Evolutionary conservation across 2,329 filamentous ascomycete genomes (phyloP).

Genomic region (Penicillium thymicola): DNA sequence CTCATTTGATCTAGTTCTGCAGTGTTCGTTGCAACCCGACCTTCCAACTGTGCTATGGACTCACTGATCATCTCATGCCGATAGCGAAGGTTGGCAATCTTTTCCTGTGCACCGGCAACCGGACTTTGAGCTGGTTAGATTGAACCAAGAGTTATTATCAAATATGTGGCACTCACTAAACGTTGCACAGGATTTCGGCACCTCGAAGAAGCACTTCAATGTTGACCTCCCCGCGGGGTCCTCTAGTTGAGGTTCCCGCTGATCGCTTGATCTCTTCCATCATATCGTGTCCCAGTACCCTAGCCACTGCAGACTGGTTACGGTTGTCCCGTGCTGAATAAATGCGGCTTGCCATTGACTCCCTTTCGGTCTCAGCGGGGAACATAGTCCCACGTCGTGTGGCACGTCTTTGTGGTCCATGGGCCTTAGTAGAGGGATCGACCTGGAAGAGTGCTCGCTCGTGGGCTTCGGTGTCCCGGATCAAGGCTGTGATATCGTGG

Average conservation of each 20-base stretch:
- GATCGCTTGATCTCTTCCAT: constrained; percentile 71
- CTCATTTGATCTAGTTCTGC: constrained; percentile 72
- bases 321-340: constrained; percentile 56
- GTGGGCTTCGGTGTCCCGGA: constrained; percentile 91
- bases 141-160: constrained; percentile 1
- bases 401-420: constrained; percentile 47
- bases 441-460: constrained; percentile 94
- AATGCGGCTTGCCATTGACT: constrained; percentile 47
- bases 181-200: constrained; percentile 83
- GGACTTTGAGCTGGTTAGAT: constrained; percentile 49
- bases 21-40: constrained; percentile 71
- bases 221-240: constrained; percentile 68
- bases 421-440: constrained; percentile 60
- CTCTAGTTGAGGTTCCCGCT: constrained; percentile 53
- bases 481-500: constrained; percentile 89
- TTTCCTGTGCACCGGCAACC: constrained; percentile 71
- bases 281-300: constrained; percentile 81
- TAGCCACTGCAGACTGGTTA: constrained; percentile 79
- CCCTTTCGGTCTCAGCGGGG: constrained; percentile 37
- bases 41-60: constrained; percentile 78
- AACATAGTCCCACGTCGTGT: constrained; percentile 51
- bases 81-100: constrained; percentile 68
- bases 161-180: constrained; percentile 59
- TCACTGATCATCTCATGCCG: constrained; percentile 68
- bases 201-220: constrained; percentile 80